Conservation (phyloP, 352 stramenopile species). For the Phytophthora hibernalis region DNA sequence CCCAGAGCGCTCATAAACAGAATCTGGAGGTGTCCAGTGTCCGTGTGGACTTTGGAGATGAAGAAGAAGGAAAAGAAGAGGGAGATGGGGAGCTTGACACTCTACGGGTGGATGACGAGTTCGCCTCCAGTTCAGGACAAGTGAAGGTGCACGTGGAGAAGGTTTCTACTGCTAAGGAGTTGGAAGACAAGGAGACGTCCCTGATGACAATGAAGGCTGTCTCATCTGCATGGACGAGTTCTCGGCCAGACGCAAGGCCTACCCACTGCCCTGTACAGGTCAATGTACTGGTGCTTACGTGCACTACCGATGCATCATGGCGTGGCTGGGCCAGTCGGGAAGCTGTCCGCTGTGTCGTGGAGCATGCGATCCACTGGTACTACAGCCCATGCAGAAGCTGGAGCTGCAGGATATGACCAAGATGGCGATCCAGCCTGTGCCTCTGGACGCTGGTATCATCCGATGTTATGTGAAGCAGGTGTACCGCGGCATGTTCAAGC, state of each 20-base stretch:
- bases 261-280: conserved; percentile 83
- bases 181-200: conserved; percentile 36
- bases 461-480: conserved; percentile 90
- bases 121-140: conserved; percentile 5
- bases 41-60: conserved; percentile 38
- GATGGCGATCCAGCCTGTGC: conserved; percentile 78
- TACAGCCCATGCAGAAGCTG: conserved; percentile 86
- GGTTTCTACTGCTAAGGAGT: conserved; percentile 28
- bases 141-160: conserved; percentile 38
- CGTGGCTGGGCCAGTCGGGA: conserved; percentile 84
- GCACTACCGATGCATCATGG: conserved; percentile 91
- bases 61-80: conserved; percentile 46
- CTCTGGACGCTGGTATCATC: conserved; percentile 86
- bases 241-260: conserved; percentile 81
- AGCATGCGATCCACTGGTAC: conserved; percentile 78
- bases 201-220: conserved; percentile 59
- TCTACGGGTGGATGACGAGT: conserved; percentile 17
- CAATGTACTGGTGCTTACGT: conserved; percentile 82
- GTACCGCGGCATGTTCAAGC: conserved; percentile 88
- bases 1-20: conserved; percentile 31
- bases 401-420: conserved; percentile 85
- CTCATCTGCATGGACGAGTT: conserved; percentile 93
- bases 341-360: conserved; percentile 86
- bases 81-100: conserved; percentile 37
- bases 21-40: conserved; percentile 13